Evolutionary conservation across 2,329 filamentous ascomycete species (phyloP).

Genomic region (Aspergillaceae sp.): DNA sequence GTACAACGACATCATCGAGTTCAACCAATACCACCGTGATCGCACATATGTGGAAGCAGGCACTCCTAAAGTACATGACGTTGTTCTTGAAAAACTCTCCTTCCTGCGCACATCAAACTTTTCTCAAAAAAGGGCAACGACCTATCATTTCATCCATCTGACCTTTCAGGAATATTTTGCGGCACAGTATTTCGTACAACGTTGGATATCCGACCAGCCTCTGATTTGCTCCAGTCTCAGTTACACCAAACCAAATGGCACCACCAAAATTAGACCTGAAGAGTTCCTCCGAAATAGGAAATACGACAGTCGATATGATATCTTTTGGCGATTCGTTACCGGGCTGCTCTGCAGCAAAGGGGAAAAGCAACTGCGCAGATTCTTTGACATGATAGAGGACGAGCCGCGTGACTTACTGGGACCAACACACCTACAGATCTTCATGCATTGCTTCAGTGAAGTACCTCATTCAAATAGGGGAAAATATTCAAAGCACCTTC

Average conservation of each 20-base stretch:
- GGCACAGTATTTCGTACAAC: conserved; percentile 31
- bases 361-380: conserved; percentile 7
- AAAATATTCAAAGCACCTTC: neutral
- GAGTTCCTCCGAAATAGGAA: conserved; percentile 29
- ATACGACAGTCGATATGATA: conserved; percentile 32
- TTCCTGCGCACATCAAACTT: conserved; percentile 30
- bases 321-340: conserved; percentile 37
- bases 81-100: conserved; percentile 20
- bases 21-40: conserved; percentile 15
- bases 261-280: neutral
- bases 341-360: conserved; percentile 26
- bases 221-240: conserved; percentile 6
- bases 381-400: conserved; percentile 25
- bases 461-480: neutral
- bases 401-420: conserved; percentile 32
- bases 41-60: conserved; percentile 11
- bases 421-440: conserved; percentile 29
- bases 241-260: neutral
- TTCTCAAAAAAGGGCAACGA: conserved; percentile 7
- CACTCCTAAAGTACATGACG: neutral
- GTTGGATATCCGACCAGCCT: conserved; percentile 14
- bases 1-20: conserved; percentile 26
- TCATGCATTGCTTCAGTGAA: conserved; percentile 34
- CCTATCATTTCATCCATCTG: conserved; percentile 37
- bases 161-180: conserved; percentile 18